These are phyloP conservation scores for Gymnopilus junonius DNA, from an alignment of 768 basidiomycete species.

Conservation along the genomic window DNA sequence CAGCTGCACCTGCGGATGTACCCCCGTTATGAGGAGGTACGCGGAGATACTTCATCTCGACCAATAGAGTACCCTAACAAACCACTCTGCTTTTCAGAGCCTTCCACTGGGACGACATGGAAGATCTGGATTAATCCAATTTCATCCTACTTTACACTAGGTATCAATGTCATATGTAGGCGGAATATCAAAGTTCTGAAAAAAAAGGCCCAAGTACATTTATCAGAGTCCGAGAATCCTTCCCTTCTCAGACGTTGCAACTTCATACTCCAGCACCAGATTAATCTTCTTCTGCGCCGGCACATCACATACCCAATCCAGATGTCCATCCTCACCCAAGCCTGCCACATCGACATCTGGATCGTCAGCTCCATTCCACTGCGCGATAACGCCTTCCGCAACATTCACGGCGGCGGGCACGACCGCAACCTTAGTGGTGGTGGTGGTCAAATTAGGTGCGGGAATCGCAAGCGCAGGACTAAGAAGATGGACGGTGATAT, in stretches of 20 bases:
- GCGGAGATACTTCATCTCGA: not conserved
- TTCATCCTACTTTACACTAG: not conserved
- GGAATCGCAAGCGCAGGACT: conserved; percentile 27
- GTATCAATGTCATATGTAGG: not conserved
- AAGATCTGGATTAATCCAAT: not conserved
- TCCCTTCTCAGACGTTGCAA: conserved; percentile 16
- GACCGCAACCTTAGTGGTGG: not conserved
- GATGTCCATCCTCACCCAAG: conserved; percentile 36
- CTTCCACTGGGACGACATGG: not conserved
- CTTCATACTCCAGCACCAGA: conserved; percentile 39
- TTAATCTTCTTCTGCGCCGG: conserved; percentile 34
- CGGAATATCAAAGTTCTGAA: not conserved
- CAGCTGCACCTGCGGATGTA: not conserved
- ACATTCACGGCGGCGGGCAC: conserved; percentile 20
- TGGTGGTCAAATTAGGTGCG: not conserved
- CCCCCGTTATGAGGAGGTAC: not conserved
- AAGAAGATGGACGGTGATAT: conserved; percentile 35
- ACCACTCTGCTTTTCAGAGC: not conserved
- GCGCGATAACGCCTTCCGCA: conserved; percentile 27
- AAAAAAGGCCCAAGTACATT: not conserved
- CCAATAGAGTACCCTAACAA: not conserved
- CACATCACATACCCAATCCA: conserved; percentile 34
- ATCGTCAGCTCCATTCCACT: conserved; percentile 35
- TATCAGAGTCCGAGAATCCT: not conserved
- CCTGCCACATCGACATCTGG: conserved; percentile 15